These are phyloP conservation scores for Leccinum disarticulatum DNA, from an alignment of 768 basidiomycete species.

Conservation along the genomic window DNA sequence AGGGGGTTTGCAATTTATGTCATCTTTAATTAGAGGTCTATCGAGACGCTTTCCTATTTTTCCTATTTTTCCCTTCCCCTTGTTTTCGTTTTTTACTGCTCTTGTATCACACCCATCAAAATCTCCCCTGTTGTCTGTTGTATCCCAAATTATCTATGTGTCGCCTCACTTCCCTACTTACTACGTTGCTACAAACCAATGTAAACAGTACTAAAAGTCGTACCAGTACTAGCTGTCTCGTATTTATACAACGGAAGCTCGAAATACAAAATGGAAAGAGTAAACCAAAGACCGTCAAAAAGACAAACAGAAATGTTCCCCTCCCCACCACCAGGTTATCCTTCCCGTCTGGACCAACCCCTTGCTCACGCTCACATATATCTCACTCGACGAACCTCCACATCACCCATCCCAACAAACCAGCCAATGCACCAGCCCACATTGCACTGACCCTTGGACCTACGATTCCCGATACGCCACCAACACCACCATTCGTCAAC, in stretches of 20 bases:
- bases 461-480: slow-evolving; percentile 12
- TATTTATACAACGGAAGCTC: not conserved
- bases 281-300: not conserved
- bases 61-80: not conserved
- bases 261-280: not conserved
- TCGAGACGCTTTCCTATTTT: not conserved
- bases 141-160: not conserved
- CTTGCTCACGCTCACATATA: not conserved
- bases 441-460: slow-evolving; percentile 11
- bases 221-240: not conserved
- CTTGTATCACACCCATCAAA: not conserved
- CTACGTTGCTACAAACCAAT: not conserved
- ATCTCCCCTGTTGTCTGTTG: not conserved
- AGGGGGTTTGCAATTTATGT: not conserved
- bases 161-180: not conserved
- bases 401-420: slow-evolving; percentile 20
- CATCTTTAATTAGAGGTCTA: not conserved
- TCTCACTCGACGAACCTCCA: slow-evolving; percentile 19
- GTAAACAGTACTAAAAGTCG: not conserved
- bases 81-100: not conserved
- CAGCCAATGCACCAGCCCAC: slow-evolving; percentile 18
- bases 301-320: not conserved
- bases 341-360: not conserved
- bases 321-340: not conserved
- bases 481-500: slow-evolving; percentile 1